Percentiles rank a stretch among this genome's conserved stretches.
These are phyloP conservation scores for Naegleria gruberi DNA, from an alignment of 208 protist genomes.

Conservation along the genomic window DNA sequence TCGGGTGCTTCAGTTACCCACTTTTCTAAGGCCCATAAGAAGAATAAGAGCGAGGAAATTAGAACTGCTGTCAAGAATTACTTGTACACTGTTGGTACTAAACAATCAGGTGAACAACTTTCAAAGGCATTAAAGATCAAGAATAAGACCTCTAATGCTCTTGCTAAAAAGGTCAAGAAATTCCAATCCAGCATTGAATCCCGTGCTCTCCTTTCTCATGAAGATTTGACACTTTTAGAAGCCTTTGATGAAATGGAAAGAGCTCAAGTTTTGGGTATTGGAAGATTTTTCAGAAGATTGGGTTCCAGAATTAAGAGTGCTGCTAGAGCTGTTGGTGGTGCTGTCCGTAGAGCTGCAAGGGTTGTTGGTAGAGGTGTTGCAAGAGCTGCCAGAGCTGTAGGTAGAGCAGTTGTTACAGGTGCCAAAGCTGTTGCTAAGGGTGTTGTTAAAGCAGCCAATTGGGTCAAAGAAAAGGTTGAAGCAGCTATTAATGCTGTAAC, in stretches of 20 bases:
- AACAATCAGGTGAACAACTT: neutral
- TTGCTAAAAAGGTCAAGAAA: too few relatives aligned
- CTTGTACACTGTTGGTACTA: neutral
- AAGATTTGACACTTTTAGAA: neutral
- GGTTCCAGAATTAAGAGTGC: neutral
- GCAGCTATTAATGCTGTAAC: neutral
- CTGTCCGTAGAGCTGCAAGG: neutral
- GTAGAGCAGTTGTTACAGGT: neutral
- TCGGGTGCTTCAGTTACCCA: neutral
- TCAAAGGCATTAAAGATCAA: neutral
- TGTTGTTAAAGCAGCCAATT: neutral
- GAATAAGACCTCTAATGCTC: too few relatives aligned
- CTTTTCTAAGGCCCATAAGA: neutral
- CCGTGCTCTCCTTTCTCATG: neutral
- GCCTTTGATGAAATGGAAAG: neutral
- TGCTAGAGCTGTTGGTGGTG: neutral
- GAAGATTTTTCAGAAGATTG: neutral
- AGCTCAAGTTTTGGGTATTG: neutral
- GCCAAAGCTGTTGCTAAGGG: neutral
- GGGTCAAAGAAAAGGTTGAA: neutral
- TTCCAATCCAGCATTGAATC: too few relatives aligned
- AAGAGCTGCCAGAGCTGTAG: neutral
- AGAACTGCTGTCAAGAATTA: neutral
- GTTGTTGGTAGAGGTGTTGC: neutral
- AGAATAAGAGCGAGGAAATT: neutral